phyloP scores from a whole-genome alignment of 2,329 filamentous ascomycete species.

The Colletotrichum graminicola region DNA sequence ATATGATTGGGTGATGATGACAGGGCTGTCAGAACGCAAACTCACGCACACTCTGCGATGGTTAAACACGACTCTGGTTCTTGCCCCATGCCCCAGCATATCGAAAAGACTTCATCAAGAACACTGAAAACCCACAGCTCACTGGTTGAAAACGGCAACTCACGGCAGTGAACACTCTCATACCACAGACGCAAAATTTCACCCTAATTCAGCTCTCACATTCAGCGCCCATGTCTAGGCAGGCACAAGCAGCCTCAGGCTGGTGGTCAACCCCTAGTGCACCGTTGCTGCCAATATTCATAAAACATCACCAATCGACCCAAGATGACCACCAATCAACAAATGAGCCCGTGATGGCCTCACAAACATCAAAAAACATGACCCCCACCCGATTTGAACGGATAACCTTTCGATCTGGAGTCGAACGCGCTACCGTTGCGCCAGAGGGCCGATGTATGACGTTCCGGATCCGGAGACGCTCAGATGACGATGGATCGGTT shows the following conservation, averaged over 20 bases:
- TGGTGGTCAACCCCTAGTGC: not conserved
- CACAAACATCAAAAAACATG: conserved; percentile 11
- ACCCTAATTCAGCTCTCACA: not conserved
- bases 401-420: conserved; percentile 42
- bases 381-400: conserved; percentile 41
- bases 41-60: not conserved
- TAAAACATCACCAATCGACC: not conserved
- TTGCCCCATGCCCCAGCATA: too few species aligned
- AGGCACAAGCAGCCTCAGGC: not conserved
- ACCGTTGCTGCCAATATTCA: not conserved
- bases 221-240: not conserved
- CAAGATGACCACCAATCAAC: not conserved
- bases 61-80: not conserved
- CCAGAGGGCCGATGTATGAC: conserved; percentile 10
- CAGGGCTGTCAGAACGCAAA: not conserved
- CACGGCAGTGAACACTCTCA: not conserved
- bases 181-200: not conserved
- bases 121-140: not conserved
- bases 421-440: conserved; percentile 41
- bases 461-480: not conserved
- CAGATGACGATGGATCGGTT: accelerated
- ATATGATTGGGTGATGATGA: not conserved
- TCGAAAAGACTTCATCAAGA: too few species aligned
- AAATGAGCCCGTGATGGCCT: not conserved
- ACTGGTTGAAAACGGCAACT: not conserved